Base-by-base conservation (phyloP, 345 rosid genomes). In the Noccaea bulbosa region DNA sequence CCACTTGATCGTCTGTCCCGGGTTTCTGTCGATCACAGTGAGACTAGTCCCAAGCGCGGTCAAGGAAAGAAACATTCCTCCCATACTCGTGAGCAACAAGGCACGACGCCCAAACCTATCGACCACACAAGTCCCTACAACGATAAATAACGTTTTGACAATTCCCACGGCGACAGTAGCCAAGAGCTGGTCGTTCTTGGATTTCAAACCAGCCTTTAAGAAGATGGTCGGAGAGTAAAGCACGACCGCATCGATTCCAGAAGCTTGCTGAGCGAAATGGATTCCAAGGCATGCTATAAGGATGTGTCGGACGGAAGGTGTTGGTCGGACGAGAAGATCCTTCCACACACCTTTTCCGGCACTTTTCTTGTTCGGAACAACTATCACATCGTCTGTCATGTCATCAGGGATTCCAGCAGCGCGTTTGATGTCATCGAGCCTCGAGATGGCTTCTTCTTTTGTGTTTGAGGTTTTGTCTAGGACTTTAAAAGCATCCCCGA, bases 181-280 rank as follows among this genome's bases (percentile, higher is more conserved):
- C 5, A 85, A 81, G 8, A 88, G 77, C 22, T 87, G 83, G 34
- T 55, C 62, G 37, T 67, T 81, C 76, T 67, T 85, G 75, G 75
- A 66, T 47, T 61, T 81, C 17, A 88, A 79, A 14, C 97, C 92
- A 4, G 92, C 92, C 0, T 70, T 81, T 10, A 39, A 77, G 73
- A 86, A 82, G 52, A 90, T 86, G 34, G 80, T 82, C 0, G 92
- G 97, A 44, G 79, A 61, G 71, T 86, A 88, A 51, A 82, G 84
- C 15, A 90, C 82, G 1, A 88, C 93, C 0, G 90, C 88, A 35
- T 86, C 92, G 27, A 86, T 88, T 0, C 97, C 94, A 0, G 90
- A 85, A 4, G 88, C 97, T 75, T 86, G 90, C 81, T 84, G 83
- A 66, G 84, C 78, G 79, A 90, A 88, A 64, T 88, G 87, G 51